Evolutionary conservation across 306 rosid genomes (phyloP).

Genomic region (Echinosophora koreensis): DNA sequence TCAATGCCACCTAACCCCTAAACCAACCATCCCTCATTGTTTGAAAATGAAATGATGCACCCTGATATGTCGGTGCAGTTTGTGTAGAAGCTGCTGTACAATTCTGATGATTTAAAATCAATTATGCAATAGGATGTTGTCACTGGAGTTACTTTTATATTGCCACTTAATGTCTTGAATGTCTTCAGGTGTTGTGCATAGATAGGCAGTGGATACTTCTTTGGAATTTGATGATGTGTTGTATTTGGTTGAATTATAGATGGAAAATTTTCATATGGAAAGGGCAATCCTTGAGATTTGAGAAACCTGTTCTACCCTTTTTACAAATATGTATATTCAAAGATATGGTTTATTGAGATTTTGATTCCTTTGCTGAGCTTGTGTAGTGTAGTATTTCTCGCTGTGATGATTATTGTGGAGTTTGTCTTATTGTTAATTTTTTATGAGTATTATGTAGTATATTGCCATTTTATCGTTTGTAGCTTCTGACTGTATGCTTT

Average conservation of each 20-base stretch:
- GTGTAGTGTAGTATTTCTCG: slow-evolving; percentile 13
- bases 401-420: slow-evolving; percentile 5
- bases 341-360: background rate
- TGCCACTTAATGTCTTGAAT: slow-evolving; percentile 36
- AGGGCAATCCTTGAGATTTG: background rate
- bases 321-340: background rate
- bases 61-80: background rate
- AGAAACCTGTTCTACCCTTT: background rate
- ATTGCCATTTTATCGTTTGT: background rate
- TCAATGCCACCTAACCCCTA: slow-evolving; percentile 35
- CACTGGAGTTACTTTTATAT: slow-evolving; percentile 32
- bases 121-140: slow-evolving; percentile 24
- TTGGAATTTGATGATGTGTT: slow-evolving; percentile 36
- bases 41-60: slow-evolving; percentile 26
- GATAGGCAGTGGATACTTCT: slow-evolving; percentile 24
- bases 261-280: slow-evolving; percentile 17
- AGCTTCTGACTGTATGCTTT: slow-evolving; percentile 19
- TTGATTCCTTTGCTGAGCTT: slow-evolving; percentile 15
- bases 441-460: background rate
- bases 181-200: background rate
- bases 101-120: slow-evolving; percentile 25
- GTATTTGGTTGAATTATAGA: slow-evolving; percentile 26
- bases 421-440: background rate
- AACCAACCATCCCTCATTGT: slow-evolving; percentile 23
- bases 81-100: background rate